These are phyloP conservation scores for Asterionellopsis glacialis DNA, from an alignment of 108 stramenopile genomes.

Conservation along the genomic window DNA sequence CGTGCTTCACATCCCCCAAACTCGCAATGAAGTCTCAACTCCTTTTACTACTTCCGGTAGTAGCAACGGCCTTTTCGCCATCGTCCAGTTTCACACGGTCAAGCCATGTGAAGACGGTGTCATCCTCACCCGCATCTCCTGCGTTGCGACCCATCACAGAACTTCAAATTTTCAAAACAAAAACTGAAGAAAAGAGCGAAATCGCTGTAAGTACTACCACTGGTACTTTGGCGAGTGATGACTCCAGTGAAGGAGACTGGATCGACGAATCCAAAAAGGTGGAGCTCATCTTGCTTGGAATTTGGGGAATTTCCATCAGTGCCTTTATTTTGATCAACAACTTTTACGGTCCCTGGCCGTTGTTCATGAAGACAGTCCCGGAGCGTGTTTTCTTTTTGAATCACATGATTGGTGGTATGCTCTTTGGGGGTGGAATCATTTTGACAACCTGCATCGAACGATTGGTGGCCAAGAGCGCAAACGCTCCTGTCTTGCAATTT, in stretches of 20 bases:
- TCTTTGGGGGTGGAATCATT: conserved; percentile 52
- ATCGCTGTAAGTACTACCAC: background rate
- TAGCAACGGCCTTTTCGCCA: conserved; percentile 10
- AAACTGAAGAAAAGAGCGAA: background rate
- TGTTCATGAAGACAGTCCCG: conserved; percentile 34
- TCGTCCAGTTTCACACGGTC: background rate
- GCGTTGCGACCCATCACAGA: no score
- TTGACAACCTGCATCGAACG: conserved; percentile 44
- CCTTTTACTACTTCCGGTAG: conserved; percentile 9
- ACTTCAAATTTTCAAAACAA: conserved; percentile 6
- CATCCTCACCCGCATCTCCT: no score
- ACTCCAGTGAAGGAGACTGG: background rate
- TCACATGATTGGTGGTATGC: conserved; percentile 55
- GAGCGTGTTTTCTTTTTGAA: conserved; percentile 40
- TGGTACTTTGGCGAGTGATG: no score
- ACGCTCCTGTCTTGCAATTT: conserved; percentile 41
- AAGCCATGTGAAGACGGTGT: no score
- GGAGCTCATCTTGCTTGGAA: conserved; percentile 26
- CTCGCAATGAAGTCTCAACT: no score
- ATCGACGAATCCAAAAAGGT: conserved; percentile 39
- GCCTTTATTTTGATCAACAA: conserved; percentile 54
- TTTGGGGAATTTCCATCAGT: conserved; percentile 39
- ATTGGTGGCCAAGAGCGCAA: conserved; percentile 30
- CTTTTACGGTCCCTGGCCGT: conserved; percentile 46
- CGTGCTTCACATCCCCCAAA: no score